phyloP scores from a whole-genome alignment of 768 basidiomycete species.

The Nidularia sp. region DNA sequence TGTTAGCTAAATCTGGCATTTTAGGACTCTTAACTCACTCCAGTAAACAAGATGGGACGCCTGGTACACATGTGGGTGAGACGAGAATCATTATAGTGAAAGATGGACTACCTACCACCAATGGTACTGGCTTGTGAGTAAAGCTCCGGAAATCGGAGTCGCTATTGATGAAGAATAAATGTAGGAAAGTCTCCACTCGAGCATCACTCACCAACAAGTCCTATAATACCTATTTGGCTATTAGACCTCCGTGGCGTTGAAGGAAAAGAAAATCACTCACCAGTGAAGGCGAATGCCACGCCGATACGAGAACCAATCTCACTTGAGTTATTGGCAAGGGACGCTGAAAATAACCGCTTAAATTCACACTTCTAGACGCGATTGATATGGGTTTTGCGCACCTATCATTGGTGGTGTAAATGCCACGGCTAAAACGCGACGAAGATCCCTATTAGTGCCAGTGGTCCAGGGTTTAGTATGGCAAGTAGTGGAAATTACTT shows the following conservation, averaged over 20 bases:
- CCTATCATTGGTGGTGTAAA: conserved; percentile 1
- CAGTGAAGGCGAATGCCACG: conserved; percentile 8
- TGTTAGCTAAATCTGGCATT: background rate
- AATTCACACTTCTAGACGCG: background rate
- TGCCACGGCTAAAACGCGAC: background rate
- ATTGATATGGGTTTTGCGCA: background rate
- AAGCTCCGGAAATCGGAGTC: background rate
- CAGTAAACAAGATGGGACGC: background rate
- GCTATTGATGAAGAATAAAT: background rate
- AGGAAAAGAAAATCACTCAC: background rate
- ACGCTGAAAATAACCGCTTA: background rate
- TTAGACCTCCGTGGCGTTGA: background rate
- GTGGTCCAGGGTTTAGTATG: background rate
- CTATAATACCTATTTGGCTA: background rate
- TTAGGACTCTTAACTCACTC: background rate
- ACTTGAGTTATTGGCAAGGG: background rate
- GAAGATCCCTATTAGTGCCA: background rate
- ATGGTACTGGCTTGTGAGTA: background rate
- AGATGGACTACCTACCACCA: background rate
- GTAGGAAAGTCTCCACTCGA: background rate
- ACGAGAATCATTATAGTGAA: background rate
- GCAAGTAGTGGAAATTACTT: background rate
- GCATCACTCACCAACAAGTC: background rate
- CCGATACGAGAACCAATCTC: conserved; percentile 8
- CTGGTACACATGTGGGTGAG: background rate